These are phyloP conservation scores for Silene vulgaris DNA, from an alignment of 179 eudicot species.

Conservation along the genomic window DNA sequence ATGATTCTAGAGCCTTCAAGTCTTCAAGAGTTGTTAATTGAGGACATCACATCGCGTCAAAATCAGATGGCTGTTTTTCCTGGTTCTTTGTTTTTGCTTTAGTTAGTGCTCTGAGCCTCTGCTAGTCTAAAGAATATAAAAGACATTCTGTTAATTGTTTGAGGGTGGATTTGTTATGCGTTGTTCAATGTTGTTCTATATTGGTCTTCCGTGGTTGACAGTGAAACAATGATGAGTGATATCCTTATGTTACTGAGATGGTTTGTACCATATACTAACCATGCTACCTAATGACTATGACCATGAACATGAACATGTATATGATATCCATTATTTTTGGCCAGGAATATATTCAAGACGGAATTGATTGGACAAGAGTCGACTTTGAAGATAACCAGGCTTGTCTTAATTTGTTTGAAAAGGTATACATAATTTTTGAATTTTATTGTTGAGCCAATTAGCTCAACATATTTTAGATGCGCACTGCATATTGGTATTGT, in stretches of 20 bases:
- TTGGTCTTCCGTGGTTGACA: background rate
- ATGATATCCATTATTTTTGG: conserved; percentile 16
- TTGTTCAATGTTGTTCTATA: background rate
- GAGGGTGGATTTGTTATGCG: conserved; percentile 1
- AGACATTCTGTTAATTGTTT: background rate
- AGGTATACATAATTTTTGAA: background rate
- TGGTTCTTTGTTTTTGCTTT: background rate
- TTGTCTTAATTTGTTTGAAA: conserved; percentile 16
- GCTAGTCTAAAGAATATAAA: background rate
- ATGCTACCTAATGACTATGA: conserved; percentile 6
- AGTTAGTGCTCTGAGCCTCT: background rate
- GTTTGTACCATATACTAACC: background rate
- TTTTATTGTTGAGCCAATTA: background rate
- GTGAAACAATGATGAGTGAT: conserved; percentile 4
- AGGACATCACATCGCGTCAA: background rate
- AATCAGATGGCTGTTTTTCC: background rate
- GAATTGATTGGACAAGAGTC: conserved; percentile 97
- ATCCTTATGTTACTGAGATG: conserved; percentile 1
- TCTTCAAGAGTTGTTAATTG: background rate
- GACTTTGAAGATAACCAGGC: conserved; percentile 97
- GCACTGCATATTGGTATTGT: background rate
- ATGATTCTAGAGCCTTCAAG: background rate
- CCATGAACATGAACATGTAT: conserved; percentile 7
- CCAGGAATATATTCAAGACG: conserved; percentile 98
- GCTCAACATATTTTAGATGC: background rate